Evolutionary conservation across 139 green algal genomes (phyloP).

Genomic region (Tetraselmis chui): DNA sequence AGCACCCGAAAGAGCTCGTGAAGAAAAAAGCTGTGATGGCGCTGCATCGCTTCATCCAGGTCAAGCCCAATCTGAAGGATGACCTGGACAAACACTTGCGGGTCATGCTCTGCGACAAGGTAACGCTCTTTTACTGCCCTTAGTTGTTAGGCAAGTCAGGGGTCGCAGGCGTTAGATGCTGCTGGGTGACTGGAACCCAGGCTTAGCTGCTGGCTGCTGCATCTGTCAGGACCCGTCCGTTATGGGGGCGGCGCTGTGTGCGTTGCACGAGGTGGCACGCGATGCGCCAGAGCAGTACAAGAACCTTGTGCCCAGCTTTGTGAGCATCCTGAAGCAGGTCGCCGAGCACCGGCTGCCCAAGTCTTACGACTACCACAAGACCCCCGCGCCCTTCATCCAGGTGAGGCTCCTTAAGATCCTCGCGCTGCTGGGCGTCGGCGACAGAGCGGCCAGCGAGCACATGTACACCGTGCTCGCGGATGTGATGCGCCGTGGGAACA

Average conservation of each 20-base stretch:
- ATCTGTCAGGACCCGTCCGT: constrained; percentile 82
- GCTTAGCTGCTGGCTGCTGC: constrained; percentile 34
- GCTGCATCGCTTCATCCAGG: constrained; percentile 65
- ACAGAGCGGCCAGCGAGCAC: constrained; percentile 70
- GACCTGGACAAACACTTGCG: constrained; percentile 65
- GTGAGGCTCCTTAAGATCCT: constrained; percentile 92
- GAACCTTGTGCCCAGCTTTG: constrained; percentile 84
- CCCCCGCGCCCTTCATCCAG: constrained; percentile 96
- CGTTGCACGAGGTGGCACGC: constrained; percentile 66
- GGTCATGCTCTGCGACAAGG: constrained; percentile 65
- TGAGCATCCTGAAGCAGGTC: constrained; percentile 89
- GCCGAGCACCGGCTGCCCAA: constrained; percentile 83
- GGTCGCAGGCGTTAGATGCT: background rate
- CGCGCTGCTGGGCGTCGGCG: constrained; percentile 63
- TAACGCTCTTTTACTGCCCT: too few species aligned
- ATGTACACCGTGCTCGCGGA: constrained; percentile 80
- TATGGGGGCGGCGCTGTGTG: constrained; percentile 89
- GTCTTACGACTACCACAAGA: constrained; percentile 88
- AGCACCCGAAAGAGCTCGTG: constrained; percentile 64
- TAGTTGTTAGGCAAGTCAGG: background rate
- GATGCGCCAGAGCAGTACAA: constrained; percentile 61
- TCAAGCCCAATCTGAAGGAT: constrained; percentile 29
- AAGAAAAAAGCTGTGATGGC: constrained; percentile 95
- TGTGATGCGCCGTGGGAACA: constrained; percentile 36
- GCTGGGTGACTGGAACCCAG: background rate